Evolutionary conservation across 148 eudicot genomes (phyloP).

Genomic region (Camellia lanceoleosa): DNA sequence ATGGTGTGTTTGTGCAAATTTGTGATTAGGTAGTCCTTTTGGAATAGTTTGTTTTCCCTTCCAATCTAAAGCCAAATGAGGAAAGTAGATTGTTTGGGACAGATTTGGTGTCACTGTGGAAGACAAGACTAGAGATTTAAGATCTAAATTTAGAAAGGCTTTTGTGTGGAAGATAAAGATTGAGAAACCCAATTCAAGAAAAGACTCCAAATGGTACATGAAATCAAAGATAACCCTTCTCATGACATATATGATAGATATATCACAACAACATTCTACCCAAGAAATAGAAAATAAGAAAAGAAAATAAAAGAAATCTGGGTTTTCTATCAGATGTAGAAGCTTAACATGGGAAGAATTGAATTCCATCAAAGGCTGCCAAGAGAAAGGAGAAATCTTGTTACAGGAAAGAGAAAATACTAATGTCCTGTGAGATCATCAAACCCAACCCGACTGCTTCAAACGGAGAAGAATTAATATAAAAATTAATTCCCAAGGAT

Average conservation of each 20-base stretch:
- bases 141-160: slow-evolving; percentile 37
- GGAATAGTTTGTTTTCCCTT: slow-evolving; percentile 19
- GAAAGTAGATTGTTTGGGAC: slow-evolving; percentile 29
- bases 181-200: slow-evolving; percentile 31
- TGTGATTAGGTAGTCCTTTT: slow-evolving; percentile 13
- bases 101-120: slow-evolving; percentile 40
- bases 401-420: no score
- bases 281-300: not conserved
- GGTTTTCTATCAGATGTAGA: not conserved
- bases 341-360: not conserved
- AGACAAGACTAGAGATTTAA: slow-evolving; percentile 57
- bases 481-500: not conserved
- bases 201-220: slow-evolving; percentile 29
- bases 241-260: slow-evolving; percentile 14
- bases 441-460: not conserved
- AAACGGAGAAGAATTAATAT: not conserved
- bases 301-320: not conserved
- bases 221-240: slow-evolving; percentile 24
- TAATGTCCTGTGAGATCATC: not conserved
- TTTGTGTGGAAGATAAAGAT: slow-evolving; percentile 19
- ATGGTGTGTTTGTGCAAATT: not conserved
- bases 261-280: not conserved
- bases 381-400: not conserved
- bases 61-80: slow-evolving; percentile 23
- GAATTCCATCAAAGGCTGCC: not conserved